Conservation (phyloP, 2,329 filamentous ascomycete genomes). For the Neofusicoccum cordaticola region DNA sequence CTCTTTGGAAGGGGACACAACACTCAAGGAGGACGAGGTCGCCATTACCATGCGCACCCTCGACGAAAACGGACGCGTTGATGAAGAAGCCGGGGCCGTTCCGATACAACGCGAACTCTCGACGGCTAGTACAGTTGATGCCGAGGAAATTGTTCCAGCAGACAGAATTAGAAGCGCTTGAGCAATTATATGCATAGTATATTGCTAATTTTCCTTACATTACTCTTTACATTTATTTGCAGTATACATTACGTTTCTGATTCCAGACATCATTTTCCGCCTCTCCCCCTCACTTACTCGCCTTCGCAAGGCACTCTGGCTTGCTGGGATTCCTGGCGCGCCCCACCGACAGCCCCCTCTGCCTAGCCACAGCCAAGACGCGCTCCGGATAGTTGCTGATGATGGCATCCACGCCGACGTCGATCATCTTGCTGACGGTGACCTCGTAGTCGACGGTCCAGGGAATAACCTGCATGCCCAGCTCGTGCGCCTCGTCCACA, state of each 20-base stretch:
- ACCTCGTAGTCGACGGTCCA: conserved; percentile 27
- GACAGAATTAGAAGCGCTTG: not conserved
- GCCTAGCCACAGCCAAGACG: conserved; percentile 18
- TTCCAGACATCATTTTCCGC: not conserved
- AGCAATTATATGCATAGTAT: not conserved
- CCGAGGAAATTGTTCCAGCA: not conserved
- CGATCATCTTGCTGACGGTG: conserved; percentile 24
- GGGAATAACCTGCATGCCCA: conserved; percentile 24
- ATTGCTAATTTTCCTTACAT: not conserved
- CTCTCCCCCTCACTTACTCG: not conserved
- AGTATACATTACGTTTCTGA: not conserved
- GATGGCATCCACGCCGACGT: conserved; percentile 19
- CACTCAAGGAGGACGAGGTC: not conserved
- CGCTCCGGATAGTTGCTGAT: conserved; percentile 26
- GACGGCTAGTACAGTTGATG: not conserved
- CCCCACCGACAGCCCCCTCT: conserved; percentile 7
- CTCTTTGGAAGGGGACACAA: not conserved
- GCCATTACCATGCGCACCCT: not conserved
- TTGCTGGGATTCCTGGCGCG: not conserved
- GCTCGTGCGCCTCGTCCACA: conserved; percentile 23
- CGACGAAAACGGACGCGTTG: not conserved
- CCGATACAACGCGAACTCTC: not conserved
- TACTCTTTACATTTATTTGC: not conserved
- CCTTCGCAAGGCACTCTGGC: conserved; percentile 16
- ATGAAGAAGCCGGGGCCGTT: not conserved